Conservation (phyloP, 2,329 filamentous ascomycete species). For the Epichloe glyceriae region DNA sequence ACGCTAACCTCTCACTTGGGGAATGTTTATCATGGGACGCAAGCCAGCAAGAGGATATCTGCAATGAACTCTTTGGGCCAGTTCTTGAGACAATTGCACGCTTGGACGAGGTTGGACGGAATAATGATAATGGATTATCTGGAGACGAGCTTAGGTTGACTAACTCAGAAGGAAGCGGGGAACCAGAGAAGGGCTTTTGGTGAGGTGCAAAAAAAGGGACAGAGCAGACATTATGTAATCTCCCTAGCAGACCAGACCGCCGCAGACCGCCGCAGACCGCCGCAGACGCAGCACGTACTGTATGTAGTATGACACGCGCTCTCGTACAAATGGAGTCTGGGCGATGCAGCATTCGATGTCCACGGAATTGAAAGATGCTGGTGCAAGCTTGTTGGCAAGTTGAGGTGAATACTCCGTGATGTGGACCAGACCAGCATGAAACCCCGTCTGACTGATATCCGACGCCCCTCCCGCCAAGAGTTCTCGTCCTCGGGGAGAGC, state of each 20-base stretch:
- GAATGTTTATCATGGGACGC: constrained; percentile 13
- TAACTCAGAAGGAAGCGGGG: neutral
- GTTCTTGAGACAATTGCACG: constrained; percentile 17
- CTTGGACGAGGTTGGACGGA: constrained; percentile 19
- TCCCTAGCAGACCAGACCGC: too few species aligned
- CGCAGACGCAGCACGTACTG: neutral
- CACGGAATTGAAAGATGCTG: too few species aligned
- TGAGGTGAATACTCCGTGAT: too few species aligned
- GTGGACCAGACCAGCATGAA: too few species aligned
- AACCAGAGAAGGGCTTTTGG: constrained; percentile 1
- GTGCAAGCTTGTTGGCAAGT: too few species aligned
- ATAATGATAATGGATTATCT: constrained; percentile 15
- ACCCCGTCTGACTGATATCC: constrained; percentile 42
- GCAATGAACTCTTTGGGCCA: constrained; percentile 16
- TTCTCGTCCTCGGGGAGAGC: constrained; percentile 23
- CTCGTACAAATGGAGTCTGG: too few species aligned
- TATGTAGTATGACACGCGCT: neutral
- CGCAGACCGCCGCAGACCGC: too few species aligned
- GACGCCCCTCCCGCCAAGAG: constrained; percentile 27
- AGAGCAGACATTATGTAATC: too few species aligned
- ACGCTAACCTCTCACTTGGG: constrained; percentile 15
- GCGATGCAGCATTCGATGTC: too few species aligned
- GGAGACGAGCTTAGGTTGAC: neutral
- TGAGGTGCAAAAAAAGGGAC: neutral
- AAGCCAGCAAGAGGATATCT: constrained; percentile 11